phyloP scores from a whole-genome alignment of 1,139 yeast species.

The Hyphopichia fennica region DNA sequence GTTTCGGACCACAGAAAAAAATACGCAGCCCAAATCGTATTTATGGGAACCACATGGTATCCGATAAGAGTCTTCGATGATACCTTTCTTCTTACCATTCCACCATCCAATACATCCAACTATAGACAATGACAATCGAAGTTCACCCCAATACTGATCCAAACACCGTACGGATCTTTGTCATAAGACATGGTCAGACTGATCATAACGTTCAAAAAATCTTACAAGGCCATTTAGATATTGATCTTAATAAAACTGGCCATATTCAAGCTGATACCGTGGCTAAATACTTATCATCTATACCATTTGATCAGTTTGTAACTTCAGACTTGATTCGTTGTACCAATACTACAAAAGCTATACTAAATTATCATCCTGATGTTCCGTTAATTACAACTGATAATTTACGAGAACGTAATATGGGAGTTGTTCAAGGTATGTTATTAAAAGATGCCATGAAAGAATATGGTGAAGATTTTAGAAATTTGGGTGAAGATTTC shows the following conservation, averaged over 20 bases:
- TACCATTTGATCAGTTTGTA: conserved; percentile 51
- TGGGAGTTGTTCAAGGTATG: conserved; percentile 83
- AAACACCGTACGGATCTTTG: conserved; percentile 49
- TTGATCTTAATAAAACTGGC: conserved; percentile 61
- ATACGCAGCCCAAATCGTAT: too few species aligned
- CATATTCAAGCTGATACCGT: conserved; percentile 52
- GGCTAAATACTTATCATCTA: conserved; percentile 38
- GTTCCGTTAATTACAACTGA: conserved; percentile 22
- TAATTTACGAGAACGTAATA: conserved; percentile 68
- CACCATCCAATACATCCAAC: not conserved
- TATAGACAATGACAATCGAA: conserved; percentile 28
- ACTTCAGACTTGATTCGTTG: conserved; percentile 67
- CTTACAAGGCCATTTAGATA: conserved; percentile 73
- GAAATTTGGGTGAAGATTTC: conserved; percentile 55
- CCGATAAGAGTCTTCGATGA: not conserved
- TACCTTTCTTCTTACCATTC: not conserved
- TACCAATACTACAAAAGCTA: conserved; percentile 48
- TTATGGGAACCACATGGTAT: not conserved
- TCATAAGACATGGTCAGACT: conserved; percentile 82
- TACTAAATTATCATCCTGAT: conserved; percentile 29
- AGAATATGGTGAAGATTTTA: conserved; percentile 34
- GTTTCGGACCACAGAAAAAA: too few species aligned
- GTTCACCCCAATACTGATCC: conserved; percentile 35
- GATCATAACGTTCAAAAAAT: conserved; percentile 65
- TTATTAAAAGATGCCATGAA: conserved; percentile 61